Evolutionary conservation across 306 rosid species (phyloP).

Genomic region (Bauhinia variegata): DNA sequence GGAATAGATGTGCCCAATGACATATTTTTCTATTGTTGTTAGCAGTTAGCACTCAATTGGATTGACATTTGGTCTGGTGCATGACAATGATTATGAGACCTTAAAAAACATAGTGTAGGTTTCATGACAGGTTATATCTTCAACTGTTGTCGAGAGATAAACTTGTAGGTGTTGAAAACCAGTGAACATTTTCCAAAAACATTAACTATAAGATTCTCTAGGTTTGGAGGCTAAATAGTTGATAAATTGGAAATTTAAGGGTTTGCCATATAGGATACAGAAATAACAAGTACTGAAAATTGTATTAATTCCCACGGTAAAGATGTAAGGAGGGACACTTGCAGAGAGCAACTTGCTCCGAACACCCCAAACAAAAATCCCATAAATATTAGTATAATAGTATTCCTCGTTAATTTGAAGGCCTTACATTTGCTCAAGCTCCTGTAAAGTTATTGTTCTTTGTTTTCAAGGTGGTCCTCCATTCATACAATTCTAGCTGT

Average conservation of each 20-base stretch:
- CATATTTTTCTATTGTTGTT: too few relatives aligned
- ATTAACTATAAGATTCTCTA: not conserved
- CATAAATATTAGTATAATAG: not conserved
- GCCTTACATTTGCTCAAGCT: too few relatives aligned
- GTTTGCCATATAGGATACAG: not conserved
- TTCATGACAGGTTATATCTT: not conserved
- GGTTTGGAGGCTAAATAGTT: not conserved
- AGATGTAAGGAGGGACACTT: not conserved
- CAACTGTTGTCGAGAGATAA: not conserved
- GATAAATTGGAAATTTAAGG: not conserved
- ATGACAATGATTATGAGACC: not conserved
- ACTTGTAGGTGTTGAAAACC: not conserved
- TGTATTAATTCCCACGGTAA: not conserved
- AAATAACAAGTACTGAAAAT: not conserved
- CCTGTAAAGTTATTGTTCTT: too few relatives aligned
- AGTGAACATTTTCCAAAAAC: too few relatives aligned
- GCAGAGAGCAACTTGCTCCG: too few relatives aligned
- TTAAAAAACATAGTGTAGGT: too few relatives aligned
- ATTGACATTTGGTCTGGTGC: not conserved
- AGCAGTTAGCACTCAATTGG: not conserved
- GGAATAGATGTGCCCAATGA: not conserved
- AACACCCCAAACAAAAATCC: not conserved
- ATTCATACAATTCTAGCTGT: not conserved
- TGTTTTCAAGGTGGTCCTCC: not conserved
- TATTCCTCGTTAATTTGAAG: not conserved